Conservation (phyloP, 139 green algal genomes). For the Eudorina sp. region DNA sequence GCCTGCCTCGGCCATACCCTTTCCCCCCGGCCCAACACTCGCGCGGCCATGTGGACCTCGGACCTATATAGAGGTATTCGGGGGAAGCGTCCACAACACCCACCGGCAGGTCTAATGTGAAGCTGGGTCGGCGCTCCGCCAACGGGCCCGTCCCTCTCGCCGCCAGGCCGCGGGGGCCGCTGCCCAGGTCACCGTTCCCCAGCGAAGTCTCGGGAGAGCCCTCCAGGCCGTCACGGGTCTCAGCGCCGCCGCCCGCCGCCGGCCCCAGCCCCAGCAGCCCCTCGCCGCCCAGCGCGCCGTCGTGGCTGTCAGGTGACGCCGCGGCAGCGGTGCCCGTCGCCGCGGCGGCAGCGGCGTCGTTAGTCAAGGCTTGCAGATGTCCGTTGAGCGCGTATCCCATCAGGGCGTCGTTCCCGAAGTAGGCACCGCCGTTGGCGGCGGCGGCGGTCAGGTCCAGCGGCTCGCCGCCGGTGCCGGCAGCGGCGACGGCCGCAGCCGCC, state of each 20-base stretch:
- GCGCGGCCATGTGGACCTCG: no score
- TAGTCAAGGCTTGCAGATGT: not conserved
- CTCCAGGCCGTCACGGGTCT: not conserved
- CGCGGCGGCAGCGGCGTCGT: not conserved
- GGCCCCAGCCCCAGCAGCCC: not conserved
- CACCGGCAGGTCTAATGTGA: conserved; percentile 28
- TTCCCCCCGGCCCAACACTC: no score
- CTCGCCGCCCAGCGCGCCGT: not conserved
- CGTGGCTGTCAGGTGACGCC: not conserved
- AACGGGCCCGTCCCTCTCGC: conserved; percentile 28
- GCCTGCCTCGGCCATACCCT: no score
- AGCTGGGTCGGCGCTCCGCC: conserved; percentile 9
- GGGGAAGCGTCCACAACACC: no score
- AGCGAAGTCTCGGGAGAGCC: not conserved
- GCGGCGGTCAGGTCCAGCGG: not conserved
- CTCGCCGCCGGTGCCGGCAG: not conserved
- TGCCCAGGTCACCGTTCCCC: no score
- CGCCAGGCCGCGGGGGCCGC: no score
- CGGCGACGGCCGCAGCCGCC: not conserved
- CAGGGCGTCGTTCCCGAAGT: conserved; percentile 20
- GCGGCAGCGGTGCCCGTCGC: not conserved
- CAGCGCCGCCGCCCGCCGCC: not conserved
- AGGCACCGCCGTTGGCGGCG: conserved; percentile 3
- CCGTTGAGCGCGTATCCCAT: conserved; percentile 31
- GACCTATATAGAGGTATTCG: no score